A percentile compares a stretch with the other conserved stretches of the same genome.
phyloP scores from a whole-genome alignment of 2,329 filamentous ascomycete species.

The Aspergillus sojae region DNA sequence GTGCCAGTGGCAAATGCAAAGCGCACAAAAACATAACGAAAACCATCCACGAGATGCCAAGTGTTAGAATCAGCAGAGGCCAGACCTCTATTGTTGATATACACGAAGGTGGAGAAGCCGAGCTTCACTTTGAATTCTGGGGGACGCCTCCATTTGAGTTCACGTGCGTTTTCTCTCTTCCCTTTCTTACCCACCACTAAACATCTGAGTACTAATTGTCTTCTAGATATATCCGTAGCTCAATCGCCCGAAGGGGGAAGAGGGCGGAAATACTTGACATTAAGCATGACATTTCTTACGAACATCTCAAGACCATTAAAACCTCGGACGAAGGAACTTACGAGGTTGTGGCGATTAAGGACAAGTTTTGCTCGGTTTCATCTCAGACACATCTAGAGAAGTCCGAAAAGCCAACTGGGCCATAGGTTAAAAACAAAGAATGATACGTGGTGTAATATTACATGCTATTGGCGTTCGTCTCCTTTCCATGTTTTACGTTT shows the following conservation, averaged over 20 bases:
- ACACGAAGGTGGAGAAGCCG: slow-evolving; percentile 91
- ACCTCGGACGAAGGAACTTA: slow-evolving; percentile 95
- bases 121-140: slow-evolving; percentile 93
- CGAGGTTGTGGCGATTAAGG: slow-evolving; percentile 94
- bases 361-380: slow-evolving; percentile 86
- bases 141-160: slow-evolving; percentile 97
- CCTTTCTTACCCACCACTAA: background rate
- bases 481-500: background rate
- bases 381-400: slow-evolving; percentile 64
- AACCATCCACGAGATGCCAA: slow-evolving; percentile 87
- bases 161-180: slow-evolving; percentile 55
- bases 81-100: slow-evolving; percentile 83
- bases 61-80: slow-evolving; percentile 86
- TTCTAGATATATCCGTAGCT: slow-evolving; percentile 76
- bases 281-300: slow-evolving; percentile 80
- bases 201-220: slow-evolving; percentile 16
- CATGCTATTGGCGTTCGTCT: slow-evolving; percentile 12
- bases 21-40: slow-evolving; percentile 78
- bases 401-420: slow-evolving; percentile 39
- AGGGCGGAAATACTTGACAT: slow-evolving; percentile 84
- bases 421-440: slow-evolving; percentile 17
- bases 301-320: slow-evolving; percentile 77
- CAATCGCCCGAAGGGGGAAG: slow-evolving; percentile 78
- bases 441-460: slow-evolving; percentile 18
- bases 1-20: slow-evolving; percentile 78